These are phyloP conservation scores for Solanum tarapatanum DNA, from an alignment of 257 asterid species.

Conservation along the genomic window DNA sequence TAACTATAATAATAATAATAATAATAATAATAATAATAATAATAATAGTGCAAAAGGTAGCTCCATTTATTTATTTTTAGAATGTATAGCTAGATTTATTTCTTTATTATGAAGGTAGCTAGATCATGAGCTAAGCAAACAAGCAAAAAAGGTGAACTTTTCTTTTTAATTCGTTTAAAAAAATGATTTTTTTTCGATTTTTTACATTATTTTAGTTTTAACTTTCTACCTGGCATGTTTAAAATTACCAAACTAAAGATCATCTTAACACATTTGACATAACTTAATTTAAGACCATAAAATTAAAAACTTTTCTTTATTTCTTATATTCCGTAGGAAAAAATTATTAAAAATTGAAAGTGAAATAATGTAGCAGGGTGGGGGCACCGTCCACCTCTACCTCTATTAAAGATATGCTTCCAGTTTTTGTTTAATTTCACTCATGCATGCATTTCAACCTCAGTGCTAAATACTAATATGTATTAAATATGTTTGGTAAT, in stretches of 20 bases:
- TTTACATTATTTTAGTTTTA: too few relatives aligned
- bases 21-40: too few relatives aligned
- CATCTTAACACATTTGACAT: neutral
- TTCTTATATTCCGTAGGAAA: neutral
- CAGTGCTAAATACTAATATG: neutral
- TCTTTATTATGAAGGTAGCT: neutral
- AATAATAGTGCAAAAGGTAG: neutral
- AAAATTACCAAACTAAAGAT: too few relatives aligned
- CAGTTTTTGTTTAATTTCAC: neutral
- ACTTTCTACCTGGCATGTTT: rapidly evolving
- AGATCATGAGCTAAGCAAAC: neutral
- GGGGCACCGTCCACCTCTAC: neutral
- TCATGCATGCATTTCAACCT: neutral
- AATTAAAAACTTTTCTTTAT: too few relatives aligned
- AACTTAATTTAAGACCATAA: too few relatives aligned
- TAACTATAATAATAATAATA: too few relatives aligned
- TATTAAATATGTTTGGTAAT: neutral
- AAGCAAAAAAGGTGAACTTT: too few relatives aligned
- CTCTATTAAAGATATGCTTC: neutral
- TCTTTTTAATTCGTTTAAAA: too few relatives aligned
- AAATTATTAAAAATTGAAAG: neutral
- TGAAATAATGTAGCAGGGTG: neutral
- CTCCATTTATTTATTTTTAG: neutral
- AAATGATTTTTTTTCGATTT: rapidly evolving
- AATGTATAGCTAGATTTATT: neutral